Evolutionary conservation across 345 rosid genomes (phyloP).

Genomic region (Pistacia vera): DNA sequence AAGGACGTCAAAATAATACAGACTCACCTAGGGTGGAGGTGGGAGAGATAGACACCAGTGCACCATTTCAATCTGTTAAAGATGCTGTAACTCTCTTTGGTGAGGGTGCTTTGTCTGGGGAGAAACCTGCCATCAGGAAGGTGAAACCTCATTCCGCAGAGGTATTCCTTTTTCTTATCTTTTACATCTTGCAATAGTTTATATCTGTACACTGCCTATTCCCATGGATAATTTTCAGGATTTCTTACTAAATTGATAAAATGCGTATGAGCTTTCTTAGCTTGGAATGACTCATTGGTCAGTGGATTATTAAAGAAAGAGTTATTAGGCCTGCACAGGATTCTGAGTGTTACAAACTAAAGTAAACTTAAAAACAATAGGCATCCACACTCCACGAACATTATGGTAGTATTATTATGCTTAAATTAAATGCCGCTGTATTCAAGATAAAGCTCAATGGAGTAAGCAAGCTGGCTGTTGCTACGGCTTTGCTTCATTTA

Average conservation of each 20-base stretch:
- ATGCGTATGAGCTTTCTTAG: no score
- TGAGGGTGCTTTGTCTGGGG: slow-evolving; percentile 88
- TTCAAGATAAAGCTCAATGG: not conserved
- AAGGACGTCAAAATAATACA: slow-evolving; percentile 50
- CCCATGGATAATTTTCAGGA: not conserved
- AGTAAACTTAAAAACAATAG: not conserved
- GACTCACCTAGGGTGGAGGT: slow-evolving; percentile 76
- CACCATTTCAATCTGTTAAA: slow-evolving; percentile 97
- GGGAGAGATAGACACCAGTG: slow-evolving; percentile 96
- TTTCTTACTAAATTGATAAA: not conserved
- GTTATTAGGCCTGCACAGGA: not conserved
- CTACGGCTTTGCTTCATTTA: not conserved
- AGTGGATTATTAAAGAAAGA: not conserved
- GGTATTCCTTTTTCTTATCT: slow-evolving; percentile 39
- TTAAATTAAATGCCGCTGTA: not conserved
- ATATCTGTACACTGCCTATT: not conserved
- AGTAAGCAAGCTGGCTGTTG: not conserved
- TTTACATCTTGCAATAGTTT: not conserved
- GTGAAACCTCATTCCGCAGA: slow-evolving; percentile 71
- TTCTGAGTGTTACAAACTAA: not conserved
- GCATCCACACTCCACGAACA: not conserved
- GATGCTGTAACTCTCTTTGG: slow-evolving; percentile 91
- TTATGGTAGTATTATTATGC: not conserved
- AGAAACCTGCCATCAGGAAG: slow-evolving; percentile 68
- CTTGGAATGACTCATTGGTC: not conserved